Evolutionary conservation across 345 rosid genomes (phyloP), one percentile per base, ranked within the genome.

Genomic region (Microcos paniculata): DNA sequence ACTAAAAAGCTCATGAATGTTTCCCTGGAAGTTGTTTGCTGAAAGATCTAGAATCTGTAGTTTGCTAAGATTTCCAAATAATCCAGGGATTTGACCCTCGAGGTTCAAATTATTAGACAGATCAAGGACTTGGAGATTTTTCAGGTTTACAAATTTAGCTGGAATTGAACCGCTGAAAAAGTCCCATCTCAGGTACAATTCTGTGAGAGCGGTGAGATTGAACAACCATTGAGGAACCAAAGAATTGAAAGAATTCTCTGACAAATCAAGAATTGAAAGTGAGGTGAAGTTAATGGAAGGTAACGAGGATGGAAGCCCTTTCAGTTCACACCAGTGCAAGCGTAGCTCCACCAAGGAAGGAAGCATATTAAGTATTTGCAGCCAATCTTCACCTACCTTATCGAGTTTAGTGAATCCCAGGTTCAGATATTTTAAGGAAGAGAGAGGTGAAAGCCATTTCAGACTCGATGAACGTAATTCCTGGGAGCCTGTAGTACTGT

Each of bases 241-340:
- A 19, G 89, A 75, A 74, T 56, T 87, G 59, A 88, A 86, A 69
- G 84, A 82, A 78, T 83, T 86, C 52, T 81, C 85, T 7, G 88
- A 86, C 61, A 89, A 56, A 77, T 87, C 90, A 80, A 90, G 89
- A 77, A 87, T 83, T 66, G 72, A 77, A 61, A 90, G 87, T 10
- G 81, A 80, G n/a, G 85, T 87, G 59, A 90, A 80, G 64, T 82
- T 83, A 9, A 82, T 16, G n/a, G 81, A 72, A 0, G 81, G 77
- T 46, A 82, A 43, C 1, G 85, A 81, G 71, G 7, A 38, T 42
- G 89, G 86, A 18, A 84, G 70, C 74, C 79, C 80, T 78, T 84
- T 69, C 64, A 87, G 76, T 70, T 77, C 11, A 70, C 82, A 63
- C 38, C 71, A 77, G 68, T 58, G 74, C 55, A 87, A 77, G 28